A percentile compares a stretch with the other conserved stretches of the same genome.
Conservation (phyloP, 768 basidiomycete genomes). For the Phaeotremella fagi region DNA sequence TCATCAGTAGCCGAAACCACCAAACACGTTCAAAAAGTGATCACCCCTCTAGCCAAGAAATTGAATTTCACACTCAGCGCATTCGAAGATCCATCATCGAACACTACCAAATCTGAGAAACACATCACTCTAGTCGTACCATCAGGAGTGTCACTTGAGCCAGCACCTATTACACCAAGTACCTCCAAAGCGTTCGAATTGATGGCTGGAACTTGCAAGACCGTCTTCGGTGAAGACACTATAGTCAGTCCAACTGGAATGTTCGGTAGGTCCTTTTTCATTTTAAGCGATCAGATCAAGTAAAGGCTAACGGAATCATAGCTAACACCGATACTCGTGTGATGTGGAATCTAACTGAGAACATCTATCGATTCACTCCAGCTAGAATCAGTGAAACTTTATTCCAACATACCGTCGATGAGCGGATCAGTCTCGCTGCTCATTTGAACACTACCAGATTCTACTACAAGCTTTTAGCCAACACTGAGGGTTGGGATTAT, state of each 20-base stretch:
- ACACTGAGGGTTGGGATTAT: constrained; percentile 52
- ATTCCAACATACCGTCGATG: constrained; percentile 50
- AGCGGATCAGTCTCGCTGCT: constrained; percentile 43
- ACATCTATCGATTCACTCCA: constrained; percentile 50
- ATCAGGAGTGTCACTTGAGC: constrained; percentile 22
- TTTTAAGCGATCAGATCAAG: not conserved
- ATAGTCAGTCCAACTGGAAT: constrained; percentile 47
- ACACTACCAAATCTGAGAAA: constrained; percentile 15
- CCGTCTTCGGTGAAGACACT: constrained; percentile 42
- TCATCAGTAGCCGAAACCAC: constrained; percentile 44
- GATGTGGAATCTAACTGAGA: constrained; percentile 45
- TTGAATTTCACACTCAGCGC: constrained; percentile 39
- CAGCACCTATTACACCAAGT: constrained; percentile 41
- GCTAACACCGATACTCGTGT: constrained; percentile 47
- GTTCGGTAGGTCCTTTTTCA: constrained; percentile 35
- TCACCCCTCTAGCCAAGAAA: constrained; percentile 32
- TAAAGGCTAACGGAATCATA: not conserved
- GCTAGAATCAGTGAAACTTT: constrained; percentile 27
- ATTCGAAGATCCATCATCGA: constrained; percentile 14
- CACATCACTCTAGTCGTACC: constrained; percentile 26
- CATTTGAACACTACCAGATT: constrained; percentile 47
- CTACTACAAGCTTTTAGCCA: constrained; percentile 48
- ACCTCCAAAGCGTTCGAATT: constrained; percentile 34
- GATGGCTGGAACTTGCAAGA: constrained; percentile 45
- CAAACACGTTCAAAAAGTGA: constrained; percentile 27